Conservation (phyloP, 2,329 filamentous ascomycete genomes). For the Colletotrichum tropicicola region DNA sequence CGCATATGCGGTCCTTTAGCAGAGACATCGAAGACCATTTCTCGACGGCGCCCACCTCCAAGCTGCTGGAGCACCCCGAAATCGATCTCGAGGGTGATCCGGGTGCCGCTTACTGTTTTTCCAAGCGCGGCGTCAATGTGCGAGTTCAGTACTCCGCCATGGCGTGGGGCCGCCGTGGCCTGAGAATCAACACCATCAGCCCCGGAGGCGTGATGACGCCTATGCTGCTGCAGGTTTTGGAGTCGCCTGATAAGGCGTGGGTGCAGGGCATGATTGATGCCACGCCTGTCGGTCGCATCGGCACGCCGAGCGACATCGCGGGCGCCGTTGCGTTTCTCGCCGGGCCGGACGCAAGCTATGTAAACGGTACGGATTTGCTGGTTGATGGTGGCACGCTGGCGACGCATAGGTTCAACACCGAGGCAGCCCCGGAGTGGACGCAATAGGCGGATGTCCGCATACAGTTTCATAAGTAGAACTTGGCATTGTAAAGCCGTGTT, state of each 20-base stretch:
- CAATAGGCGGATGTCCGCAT: too few species aligned
- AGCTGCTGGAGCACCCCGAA: background rate
- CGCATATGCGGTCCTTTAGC: background rate
- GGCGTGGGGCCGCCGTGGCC: background rate
- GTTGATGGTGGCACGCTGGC: background rate
- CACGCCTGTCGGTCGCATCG: background rate
- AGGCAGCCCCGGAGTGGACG: background rate
- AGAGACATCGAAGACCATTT: background rate
- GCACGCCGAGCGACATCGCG: background rate
- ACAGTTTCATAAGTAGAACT: too few species aligned
- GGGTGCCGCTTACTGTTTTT: background rate
- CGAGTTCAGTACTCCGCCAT: background rate
- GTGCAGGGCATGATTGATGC: background rate
- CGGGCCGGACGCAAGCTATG: background rate
- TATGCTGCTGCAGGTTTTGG: slow-evolving; percentile 3
- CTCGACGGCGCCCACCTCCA: background rate
- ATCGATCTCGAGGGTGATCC: background rate
- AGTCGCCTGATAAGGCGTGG: background rate
- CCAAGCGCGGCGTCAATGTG: slow-evolving; percentile 9
- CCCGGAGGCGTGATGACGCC: slow-evolving; percentile 2
- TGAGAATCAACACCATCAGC: slow-evolving; percentile 16
- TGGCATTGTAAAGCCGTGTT: too few species aligned
- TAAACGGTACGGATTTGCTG: slow-evolving; percentile 2
- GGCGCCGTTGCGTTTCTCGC: background rate
- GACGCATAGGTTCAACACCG: background rate